Percentiles rank a stretch among this genome's conserved stretches.
Evolutionary conservation across 2,329 filamentous ascomycete genomes (phyloP).

Genomic region (Arthrobotrys sphaeroides): DNA sequence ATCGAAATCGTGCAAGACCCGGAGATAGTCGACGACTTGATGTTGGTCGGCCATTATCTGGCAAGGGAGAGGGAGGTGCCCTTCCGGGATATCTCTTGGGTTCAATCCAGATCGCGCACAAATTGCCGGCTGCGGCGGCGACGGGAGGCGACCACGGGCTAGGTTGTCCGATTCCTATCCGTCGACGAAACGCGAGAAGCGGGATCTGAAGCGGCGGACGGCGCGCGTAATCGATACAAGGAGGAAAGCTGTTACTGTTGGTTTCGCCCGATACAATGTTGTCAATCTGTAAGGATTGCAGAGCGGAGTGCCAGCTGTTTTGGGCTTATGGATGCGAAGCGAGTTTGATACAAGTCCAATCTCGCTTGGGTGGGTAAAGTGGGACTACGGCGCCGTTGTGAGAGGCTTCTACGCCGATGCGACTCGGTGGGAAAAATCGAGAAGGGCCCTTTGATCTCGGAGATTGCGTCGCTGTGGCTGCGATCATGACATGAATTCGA

Average conservation of each 20-base stretch:
- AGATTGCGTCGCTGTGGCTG: conserved; percentile 9
- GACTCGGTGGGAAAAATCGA: conserved; percentile 24
- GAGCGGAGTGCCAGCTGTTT: conserved; percentile 54
- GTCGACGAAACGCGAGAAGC: conserved; percentile 43
- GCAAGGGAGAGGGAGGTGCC: conserved; percentile 35
- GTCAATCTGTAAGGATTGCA: conserved; percentile 48
- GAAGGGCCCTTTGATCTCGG: not conserved
- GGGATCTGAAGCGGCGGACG: conserved; percentile 18
- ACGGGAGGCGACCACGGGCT: conserved; percentile 33
- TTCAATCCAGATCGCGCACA: conserved; percentile 50
- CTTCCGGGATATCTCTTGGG: conserved; percentile 34
- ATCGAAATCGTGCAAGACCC: conserved; percentile 75
- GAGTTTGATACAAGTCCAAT: conserved; percentile 49
- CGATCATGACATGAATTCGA: conserved; percentile 27
- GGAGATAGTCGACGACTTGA: conserved; percentile 51
- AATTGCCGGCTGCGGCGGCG: conserved; percentile 41
- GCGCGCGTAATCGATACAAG: conserved; percentile 54
- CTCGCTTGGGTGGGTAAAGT: conserved; percentile 50
- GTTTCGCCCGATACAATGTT: conserved; percentile 50
- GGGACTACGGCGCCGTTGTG: conserved; percentile 39
- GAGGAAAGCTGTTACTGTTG: conserved; percentile 33
- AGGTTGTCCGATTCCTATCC: conserved; percentile 24
- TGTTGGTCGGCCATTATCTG: conserved; percentile 50
- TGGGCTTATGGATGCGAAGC: conserved; percentile 51
- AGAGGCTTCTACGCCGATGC: conserved; percentile 19